A percentile compares a stretch with the other conserved stretches of the same genome.
phyloP scores from a whole-genome alignment of 306 rosid species.

The Ziziphus jujuba region DNA sequence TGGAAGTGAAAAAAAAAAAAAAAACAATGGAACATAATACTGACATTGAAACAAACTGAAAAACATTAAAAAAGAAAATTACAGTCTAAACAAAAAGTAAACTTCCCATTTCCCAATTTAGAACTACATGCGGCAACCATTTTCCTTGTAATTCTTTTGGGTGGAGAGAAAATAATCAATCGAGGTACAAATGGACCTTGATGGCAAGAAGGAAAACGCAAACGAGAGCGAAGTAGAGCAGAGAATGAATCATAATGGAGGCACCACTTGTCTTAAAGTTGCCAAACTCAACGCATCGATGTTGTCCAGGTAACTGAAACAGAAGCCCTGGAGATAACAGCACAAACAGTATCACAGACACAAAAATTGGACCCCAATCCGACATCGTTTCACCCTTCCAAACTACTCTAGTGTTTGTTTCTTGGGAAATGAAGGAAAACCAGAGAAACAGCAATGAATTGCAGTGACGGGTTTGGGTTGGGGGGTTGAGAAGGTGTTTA shows the following conservation, averaged over 20 bases:
- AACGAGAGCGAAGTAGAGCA: constrained; percentile 76
- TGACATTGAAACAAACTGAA: too few species aligned
- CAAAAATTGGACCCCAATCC: constrained; percentile 83
- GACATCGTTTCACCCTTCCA: constrained; percentile 36
- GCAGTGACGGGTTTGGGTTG: not conserved
- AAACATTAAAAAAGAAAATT: too few species aligned
- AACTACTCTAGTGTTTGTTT: too few species aligned
- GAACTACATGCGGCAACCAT: too few species aligned
- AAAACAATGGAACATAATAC: too few species aligned
- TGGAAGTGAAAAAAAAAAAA: too few species aligned
- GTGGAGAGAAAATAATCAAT: constrained; percentile 16
- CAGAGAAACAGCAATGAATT: not conserved
- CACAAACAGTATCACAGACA: constrained; percentile 67
- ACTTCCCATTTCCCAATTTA: too few species aligned
- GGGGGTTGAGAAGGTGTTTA: not conserved
- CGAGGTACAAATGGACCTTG: constrained; percentile 63
- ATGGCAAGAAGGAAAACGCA: constrained; percentile 65
- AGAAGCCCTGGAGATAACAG: constrained; percentile 74
- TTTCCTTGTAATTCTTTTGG: too few species aligned
- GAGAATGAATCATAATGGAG: constrained; percentile 68
- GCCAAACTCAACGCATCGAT: constrained; percentile 75
- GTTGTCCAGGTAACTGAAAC: constrained; percentile 74
- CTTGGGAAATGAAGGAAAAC: too few species aligned
- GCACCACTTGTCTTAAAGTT: constrained; percentile 83
- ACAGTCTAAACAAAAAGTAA: too few species aligned